Conservation (phyloP, 352 stramenopile genomes). For the Pythium folliculosum region DNA sequence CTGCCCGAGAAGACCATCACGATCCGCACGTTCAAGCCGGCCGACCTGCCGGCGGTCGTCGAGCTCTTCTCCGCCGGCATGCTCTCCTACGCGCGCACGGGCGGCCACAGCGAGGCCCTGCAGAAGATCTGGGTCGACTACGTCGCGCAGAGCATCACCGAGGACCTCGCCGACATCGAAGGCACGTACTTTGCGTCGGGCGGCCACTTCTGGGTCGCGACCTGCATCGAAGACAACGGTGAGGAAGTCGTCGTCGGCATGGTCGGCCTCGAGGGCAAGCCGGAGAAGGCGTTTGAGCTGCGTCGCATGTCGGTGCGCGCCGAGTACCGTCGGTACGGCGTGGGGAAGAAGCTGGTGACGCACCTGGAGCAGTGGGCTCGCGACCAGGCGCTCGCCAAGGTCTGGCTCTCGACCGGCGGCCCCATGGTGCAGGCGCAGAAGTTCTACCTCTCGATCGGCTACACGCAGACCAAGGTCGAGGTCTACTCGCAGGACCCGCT, state of each 20-base stretch:
- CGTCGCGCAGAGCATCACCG: neutral
- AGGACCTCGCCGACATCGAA: slow-evolving; percentile 7
- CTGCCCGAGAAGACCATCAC: neutral
- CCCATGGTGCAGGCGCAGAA: slow-evolving; percentile 5
- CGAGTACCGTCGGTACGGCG: slow-evolving; percentile 36
- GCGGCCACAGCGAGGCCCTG: slow-evolving; percentile 1
- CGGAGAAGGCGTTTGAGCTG: slow-evolving; percentile 31
- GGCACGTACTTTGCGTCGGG: slow-evolving; percentile 7
- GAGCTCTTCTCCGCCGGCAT: neutral
- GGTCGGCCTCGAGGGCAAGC: slow-evolving; percentile 33
- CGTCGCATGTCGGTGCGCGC: slow-evolving; percentile 49
- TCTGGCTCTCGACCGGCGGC: neutral
- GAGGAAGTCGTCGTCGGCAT: slow-evolving; percentile 30
- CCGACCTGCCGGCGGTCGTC: neutral
- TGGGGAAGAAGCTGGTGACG: slow-evolving; percentile 38
- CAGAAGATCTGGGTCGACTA: neutral
- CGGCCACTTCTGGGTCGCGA: slow-evolving; percentile 55
- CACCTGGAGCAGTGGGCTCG: slow-evolving; percentile 44
- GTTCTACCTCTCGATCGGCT: slow-evolving; percentile 16
- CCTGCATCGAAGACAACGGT: slow-evolving; percentile 18
- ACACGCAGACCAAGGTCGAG: neutral
- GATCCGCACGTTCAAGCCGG: neutral
- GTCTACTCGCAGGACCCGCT: neutral
- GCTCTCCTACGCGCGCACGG: slow-evolving; percentile 7
- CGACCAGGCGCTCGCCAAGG: slow-evolving; percentile 2